Conservation (phyloP, 768 basidiomycete genomes). For the Hygrophorus pudorinus region DNA sequence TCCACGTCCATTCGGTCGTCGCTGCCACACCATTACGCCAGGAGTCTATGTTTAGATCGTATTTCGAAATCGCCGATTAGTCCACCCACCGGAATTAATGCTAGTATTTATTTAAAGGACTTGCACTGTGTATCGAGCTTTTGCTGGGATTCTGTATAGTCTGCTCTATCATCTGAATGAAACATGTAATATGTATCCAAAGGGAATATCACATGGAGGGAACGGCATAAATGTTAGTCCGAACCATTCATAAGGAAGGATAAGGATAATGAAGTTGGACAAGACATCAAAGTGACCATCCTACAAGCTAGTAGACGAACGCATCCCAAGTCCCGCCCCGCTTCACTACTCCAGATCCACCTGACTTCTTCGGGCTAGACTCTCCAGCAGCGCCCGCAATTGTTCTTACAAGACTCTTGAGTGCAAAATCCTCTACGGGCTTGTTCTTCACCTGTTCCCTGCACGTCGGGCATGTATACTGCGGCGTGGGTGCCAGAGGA, state of each 20-base stretch:
- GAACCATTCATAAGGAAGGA: too few relatives aligned
- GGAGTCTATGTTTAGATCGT: constrained; percentile 87
- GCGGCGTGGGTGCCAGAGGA: constrained; percentile 18
- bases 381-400: constrained; percentile 42
- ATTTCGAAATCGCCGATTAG: constrained; percentile 68
- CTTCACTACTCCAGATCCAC: neutral
- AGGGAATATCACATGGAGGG: too few relatives aligned
- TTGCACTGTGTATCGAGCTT: neutral
- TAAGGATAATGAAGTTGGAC: too few relatives aligned
- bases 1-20: constrained; percentile 87
- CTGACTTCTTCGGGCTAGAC: constrained; percentile 25
- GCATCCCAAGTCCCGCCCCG: neutral
- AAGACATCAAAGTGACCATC: too few relatives aligned
- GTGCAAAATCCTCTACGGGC: constrained; percentile 51
- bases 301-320: too few relatives aligned
- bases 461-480: constrained; percentile 63
- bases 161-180: too few relatives aligned
- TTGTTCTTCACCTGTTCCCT: constrained; percentile 35
- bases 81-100: neutral
- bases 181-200: too few relatives aligned
- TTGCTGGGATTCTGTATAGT: too few relatives aligned
- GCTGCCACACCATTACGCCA: constrained; percentile 55
- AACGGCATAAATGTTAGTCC: too few relatives aligned
- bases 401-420: constrained; percentile 46
- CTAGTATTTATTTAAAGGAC: neutral